Evolutionary conservation across 306 rosid genomes (phyloP), one percentile per base, ranked within the genome.

Genomic region (Cyamopsis tetragonoloba): DNA sequence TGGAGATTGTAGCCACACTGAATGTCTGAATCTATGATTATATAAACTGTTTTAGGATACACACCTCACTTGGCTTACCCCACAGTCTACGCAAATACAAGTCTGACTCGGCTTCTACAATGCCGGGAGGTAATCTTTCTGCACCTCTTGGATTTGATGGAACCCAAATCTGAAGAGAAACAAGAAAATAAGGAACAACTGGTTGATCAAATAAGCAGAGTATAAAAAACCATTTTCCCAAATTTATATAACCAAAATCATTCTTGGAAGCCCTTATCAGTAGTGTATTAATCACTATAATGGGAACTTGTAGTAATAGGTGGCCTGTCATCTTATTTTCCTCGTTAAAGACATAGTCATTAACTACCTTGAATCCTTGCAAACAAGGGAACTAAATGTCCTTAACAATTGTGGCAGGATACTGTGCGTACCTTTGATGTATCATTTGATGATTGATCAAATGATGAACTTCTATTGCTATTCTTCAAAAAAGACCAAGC

Each of bases 81-180:
- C 99, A 93, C 81, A 93, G 79, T 84, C 97, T 88, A 62, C 82
- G 92, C 65, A 83, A 78, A 80, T 90, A 83, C 55, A 78, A 81
- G 67, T 93, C 99, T 0, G 99, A 85, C 35, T 85, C 88, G 3
- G 92, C 90, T 61, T 75, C 91, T 80, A 90, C 79, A 60, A 93
- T 90, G 69, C 95, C 89, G 1, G 96, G 96, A 20, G 99, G 89
- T 75, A 93, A 68, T 75, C 80, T 84, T 83, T 93, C 99, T 28
- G 97, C 97, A 51, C 99, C 99, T 83, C 80, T 86, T 55, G 97
- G 99, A 86, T 93, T 90, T 71, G 97, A 86, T 63, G 97, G 83
- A 70, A 68, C 97, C 99, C 97, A 95, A 65, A 88, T 88, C 99
- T 95, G 85, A 77, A 68, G 42, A 65, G 26, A 65, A 41, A 37